Base-by-base conservation (phyloP, 805 yeast species). In the Barnettozyma pratensis region DNA sequence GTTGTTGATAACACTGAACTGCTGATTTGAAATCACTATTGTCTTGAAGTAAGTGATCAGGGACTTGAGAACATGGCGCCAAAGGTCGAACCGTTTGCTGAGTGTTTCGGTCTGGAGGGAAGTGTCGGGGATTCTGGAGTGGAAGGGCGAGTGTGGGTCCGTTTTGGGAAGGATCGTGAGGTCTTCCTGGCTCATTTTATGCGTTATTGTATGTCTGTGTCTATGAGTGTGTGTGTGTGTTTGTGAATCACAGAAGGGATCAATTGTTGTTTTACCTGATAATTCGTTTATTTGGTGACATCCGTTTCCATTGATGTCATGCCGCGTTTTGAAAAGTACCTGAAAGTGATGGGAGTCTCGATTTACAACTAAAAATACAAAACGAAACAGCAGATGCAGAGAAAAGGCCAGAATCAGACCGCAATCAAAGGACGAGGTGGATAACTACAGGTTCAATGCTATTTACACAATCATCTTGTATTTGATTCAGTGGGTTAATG, bases 51-150 rank as follows among this genome's bases (percentile, higher is more conserved):
- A 92, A 40, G 74, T 77, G 27, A 87, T 76, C 46, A 92, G 69
- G 39, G 92, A 85, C 56, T 83, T 82, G 51, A 90, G 81, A 46
- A 91, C 79, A 45, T 78, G 77, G 49, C 97, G 73, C 96, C 97
- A 92, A 2, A 92, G 83, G 48, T 83, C 79, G 64, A 91, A 91
- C 53, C 98, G 71, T 40, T 79, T 76, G 5, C 96, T 90, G 51
- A 92, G 69, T 5, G 86, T 77, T 50, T 91, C 97, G 1, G 97
- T 90, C 10, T 97, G 98, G 52, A 79, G 79, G 1, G 86, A 80
- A 37, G 68, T 63, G 6, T 77, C 69, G 3, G 90, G 89, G 32
- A 84, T 70, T 37, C 73, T 62, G 5, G 76, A 62, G 4, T 71
- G 62, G 44, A 74, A 64, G 0, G 84, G 84, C 2, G 63, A 61